These are phyloP conservation scores for Peniophora sp. DNA, from an alignment of 1,284 basidiomycete genomes.

Conservation along the genomic window DNA sequence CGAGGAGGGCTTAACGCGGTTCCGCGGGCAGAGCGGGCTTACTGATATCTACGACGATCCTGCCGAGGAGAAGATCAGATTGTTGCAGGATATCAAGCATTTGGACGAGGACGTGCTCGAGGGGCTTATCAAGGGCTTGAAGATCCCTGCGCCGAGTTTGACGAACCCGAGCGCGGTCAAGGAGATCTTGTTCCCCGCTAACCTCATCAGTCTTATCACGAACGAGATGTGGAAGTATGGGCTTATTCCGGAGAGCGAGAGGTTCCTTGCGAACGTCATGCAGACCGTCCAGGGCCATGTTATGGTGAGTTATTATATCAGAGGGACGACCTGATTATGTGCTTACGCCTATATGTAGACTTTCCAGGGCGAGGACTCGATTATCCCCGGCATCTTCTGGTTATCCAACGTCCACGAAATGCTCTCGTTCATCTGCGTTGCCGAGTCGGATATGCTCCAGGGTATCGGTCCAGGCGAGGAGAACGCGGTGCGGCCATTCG, in stretches of 20 bases:
- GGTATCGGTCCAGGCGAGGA: slow-evolving; percentile 97
- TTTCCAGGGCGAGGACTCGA: slow-evolving; percentile 91
- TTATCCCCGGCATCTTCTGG: slow-evolving; percentile 98
- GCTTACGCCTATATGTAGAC: slow-evolving; percentile 40
- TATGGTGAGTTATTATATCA: slow-evolving; percentile 67
- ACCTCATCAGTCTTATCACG: slow-evolving; percentile 93
- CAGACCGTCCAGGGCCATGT: slow-evolving; percentile 96
- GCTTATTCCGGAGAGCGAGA: slow-evolving; percentile 92
- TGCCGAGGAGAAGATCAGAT: slow-evolving; percentile 89
- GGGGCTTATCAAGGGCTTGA: slow-evolving; percentile 85
- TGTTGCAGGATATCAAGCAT: slow-evolving; percentile 88
- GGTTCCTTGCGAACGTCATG: slow-evolving; percentile 99
- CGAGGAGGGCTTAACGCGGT: slow-evolving; percentile 64
- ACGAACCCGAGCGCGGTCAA: slow-evolving; percentile 92
- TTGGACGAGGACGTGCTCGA: slow-evolving; percentile 94
- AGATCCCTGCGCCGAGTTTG: slow-evolving; percentile 87
- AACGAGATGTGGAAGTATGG: slow-evolving; percentile 99
- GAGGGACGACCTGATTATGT: not conserved
- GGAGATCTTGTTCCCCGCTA: slow-evolving; percentile 99
- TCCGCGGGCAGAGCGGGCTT: slow-evolving; percentile 64
- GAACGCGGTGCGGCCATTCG: slow-evolving; percentile 83
- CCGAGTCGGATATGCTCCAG: slow-evolving; percentile 96
- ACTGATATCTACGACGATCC: slow-evolving; percentile 80
- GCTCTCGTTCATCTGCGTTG: slow-evolving; percentile 97
- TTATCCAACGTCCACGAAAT: slow-evolving; percentile 99